These are phyloP conservation scores for Monosporascus sp. DNA, from an alignment of 2,329 filamentous ascomycete species.

Conservation along the genomic window DNA sequence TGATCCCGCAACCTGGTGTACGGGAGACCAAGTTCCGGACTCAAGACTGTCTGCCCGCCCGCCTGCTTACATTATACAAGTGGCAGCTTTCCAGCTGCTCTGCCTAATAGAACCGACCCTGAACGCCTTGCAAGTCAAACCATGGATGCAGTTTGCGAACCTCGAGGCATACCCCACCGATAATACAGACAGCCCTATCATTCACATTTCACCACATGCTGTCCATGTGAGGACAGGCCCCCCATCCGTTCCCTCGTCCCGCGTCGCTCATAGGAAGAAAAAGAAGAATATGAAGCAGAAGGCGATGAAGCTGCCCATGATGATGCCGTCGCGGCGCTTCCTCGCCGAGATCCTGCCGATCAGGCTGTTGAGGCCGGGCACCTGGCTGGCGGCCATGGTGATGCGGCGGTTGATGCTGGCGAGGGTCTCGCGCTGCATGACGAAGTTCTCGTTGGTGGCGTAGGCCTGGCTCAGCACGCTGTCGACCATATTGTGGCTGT, in stretches of 20 bases:
- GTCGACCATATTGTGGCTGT: conserved; percentile 84
- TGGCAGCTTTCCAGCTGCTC: neutral
- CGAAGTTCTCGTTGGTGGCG: conserved; percentile 89
- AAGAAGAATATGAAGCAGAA: conserved; percentile 85
- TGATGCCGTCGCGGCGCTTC: conserved; percentile 91
- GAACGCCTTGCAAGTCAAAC: conserved; percentile 1
- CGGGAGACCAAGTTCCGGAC: neutral
- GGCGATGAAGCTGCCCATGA: conserved; percentile 85
- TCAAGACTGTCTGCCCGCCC: neutral
- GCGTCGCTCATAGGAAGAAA: conserved; percentile 59
- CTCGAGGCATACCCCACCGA: neutral
- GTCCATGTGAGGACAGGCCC: no score
- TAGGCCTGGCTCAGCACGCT: conserved; percentile 92
- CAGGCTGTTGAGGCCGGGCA: conserved; percentile 87
- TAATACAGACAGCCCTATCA: neutral
- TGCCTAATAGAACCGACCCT: neutral
- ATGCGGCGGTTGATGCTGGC: conserved; percentile 87
- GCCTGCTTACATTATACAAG: neutral
- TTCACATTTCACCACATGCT: no score
- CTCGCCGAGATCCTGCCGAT: conserved; percentile 91
- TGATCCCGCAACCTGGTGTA: neutral
- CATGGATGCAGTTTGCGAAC: neutral
- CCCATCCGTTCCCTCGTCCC: neutral
- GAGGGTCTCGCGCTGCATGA: conserved; percentile 79
- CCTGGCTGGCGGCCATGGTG: conserved; percentile 79